Evolutionary conservation across 129 eudicot genomes (phyloP), one percentile per base, ranked within the genome.

Genomic region (Tagetes patula): DNA sequence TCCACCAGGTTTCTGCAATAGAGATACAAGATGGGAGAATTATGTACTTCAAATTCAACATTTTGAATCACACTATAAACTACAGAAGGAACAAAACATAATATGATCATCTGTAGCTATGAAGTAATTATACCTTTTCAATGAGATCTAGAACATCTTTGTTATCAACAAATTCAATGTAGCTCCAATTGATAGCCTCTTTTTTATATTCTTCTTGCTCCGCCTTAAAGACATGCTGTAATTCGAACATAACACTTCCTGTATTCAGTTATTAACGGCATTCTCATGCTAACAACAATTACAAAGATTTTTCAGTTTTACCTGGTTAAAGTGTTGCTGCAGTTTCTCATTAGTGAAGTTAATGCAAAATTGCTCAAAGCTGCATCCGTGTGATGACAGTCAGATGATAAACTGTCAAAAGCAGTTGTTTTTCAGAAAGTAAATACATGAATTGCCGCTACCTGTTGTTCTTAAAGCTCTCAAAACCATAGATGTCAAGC

Each of bases 131-230:
- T 75, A 88, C 99, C 96, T 86, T 95, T 76, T 95, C 99, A 69
- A 95, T 85, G 71, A 95, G 99, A 95, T 95, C 99, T 73, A 95
- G 77, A 73, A 95, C 99, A 90, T 95, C 99, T 85, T 95, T 97
- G 79, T 95, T 95, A 80, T 95, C 99, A 65, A 95, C 97, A 75
- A 95, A 95, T 79, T 95, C 97, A 76, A 95, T 95, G 84, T 95
- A 95, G 88, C 99, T 95, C 99, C 99, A 95, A 59, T 95, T 73
- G 75, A 95, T 95, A 77, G 83, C 84, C 86, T 95, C 99, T 77
- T 88, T 90, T 47, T 87, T 90, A 77, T 95, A 95, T 77, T 95
- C 99, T 75, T 95, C 99, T 84, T 95, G 99, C 82, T 95, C 99
- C 96, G 83, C 91, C 84, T 95, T 95, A 77, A 95, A 95, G 41